Evolutionary conservation across 768 basidiomycete species (phyloP), one percentile per base, ranked within the genome.

Genomic region (Trametes cubensis): DNA sequence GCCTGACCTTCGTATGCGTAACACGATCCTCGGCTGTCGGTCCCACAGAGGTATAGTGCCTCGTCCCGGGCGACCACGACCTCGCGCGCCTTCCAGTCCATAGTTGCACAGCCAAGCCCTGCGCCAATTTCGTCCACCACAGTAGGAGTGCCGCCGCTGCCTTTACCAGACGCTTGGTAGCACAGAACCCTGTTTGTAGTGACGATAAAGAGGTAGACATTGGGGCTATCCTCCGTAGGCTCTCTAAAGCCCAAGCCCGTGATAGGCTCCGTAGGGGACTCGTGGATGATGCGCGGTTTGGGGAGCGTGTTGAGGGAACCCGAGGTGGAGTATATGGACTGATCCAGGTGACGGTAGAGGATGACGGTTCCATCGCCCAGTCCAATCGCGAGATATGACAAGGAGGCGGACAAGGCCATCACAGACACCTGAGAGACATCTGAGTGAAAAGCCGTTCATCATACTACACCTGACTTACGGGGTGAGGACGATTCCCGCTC

Each of bases 311-410:
- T 87, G 13, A 94, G 77, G 5, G 89, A 82, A 18, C 80, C 75
- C 13, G 87, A 85, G 18, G 73, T 67, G 48, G 91, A 85, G 3
- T 88, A 82, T 38, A 96, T 79, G 1, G 94, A 94, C 71, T 98
- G 95, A 72, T 95, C 89, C 20, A 98, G 79, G 70, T 98, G 93
- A 7, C 93, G 86, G 72, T 93, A 96, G 17, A 97, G 80, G 10
- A 98, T 81, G 17, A 97, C 95, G 0, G 92, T 92, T 25, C 97
- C 97, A 70, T 98, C 95, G 6, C 88, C 94, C n/a, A 98, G 83
- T 15, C 95, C 97, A 42, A 98, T 84, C 6, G 95, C 89, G 25
- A 99, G 85, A 72, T 95, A 92, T 0, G 91, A 85, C 4, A 97
- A 80, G 18, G 83, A 82, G 6, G 85, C 76, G 0, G 95, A 90